These are phyloP conservation scores for Acorus calamus DNA, from an alignment of 106 monocot genomes.

Conservation along the genomic window DNA sequence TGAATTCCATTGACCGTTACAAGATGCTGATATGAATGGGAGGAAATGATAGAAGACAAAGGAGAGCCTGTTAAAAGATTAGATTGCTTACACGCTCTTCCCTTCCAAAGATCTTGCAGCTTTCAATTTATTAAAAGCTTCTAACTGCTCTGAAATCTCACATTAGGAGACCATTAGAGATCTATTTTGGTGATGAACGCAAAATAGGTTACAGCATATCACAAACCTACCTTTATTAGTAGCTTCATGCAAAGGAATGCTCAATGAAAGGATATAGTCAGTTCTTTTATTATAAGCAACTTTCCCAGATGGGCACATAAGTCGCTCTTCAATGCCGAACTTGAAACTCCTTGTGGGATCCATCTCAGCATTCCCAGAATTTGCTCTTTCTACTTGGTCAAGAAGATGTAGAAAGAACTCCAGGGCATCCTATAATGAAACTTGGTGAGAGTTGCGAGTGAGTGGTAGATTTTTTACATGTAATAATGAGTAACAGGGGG, in stretches of 20 bases:
- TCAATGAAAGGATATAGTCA: conserved; percentile 87
- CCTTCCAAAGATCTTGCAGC: conserved; percentile 34
- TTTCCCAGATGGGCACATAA: conserved; percentile 90
- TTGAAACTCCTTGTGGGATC: conserved; percentile 80
- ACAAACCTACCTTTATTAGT: conserved; percentile 57
- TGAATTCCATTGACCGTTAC: neutral
- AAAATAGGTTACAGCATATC: neutral
- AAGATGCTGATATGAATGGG: neutral
- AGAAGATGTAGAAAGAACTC: conserved; percentile 87
- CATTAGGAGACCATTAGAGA: conserved; percentile 1
- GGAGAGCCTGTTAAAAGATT: neutral
- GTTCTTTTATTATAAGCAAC: conserved; percentile 86
- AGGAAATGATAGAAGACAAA: neutral
- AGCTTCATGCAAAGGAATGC: conserved; percentile 72
- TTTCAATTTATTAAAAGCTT: conserved; percentile 60
- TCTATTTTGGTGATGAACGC: too few species aligned
- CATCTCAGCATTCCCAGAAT: conserved; percentile 49
- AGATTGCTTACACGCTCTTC: conserved; percentile 47
- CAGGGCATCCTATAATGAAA: conserved; percentile 66
- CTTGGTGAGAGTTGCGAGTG: neutral
- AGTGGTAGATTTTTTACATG: too few species aligned
- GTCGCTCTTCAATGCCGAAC: conserved; percentile 77
- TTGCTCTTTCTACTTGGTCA: conserved; percentile 74
- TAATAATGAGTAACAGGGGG: too few species aligned
- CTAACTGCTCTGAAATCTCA: conserved; percentile 59